Evolutionary conservation across 2,329 filamentous ascomycete genomes (phyloP).

Genomic region (Colletotrichum tropicale): DNA sequence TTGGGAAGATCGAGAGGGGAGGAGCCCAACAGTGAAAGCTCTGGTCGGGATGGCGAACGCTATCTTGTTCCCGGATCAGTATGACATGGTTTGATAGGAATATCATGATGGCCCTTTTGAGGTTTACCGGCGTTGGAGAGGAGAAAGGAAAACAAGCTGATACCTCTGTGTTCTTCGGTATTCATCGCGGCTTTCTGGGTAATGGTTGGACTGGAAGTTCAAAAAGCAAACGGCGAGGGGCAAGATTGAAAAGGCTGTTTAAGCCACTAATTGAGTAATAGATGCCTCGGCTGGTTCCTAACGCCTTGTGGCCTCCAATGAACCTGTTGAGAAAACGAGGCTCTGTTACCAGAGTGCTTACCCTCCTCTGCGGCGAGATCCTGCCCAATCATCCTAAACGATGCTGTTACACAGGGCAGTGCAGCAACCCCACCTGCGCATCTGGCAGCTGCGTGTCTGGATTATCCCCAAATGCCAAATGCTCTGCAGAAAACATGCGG

Average conservation of each 20-base stretch:
- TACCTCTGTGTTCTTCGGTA: background rate
- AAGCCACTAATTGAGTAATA: background rate
- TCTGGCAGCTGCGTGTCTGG: background rate
- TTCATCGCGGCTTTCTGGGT: background rate
- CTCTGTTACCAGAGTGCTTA: background rate
- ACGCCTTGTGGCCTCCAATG: background rate
- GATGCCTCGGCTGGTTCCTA: background rate
- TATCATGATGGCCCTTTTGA: background rate
- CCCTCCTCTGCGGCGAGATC: background rate
- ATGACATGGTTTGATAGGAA: conserved; percentile 27
- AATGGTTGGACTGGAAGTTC: background rate
- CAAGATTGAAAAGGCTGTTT: background rate
- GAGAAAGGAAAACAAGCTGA: background rate
- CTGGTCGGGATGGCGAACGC: conserved; percentile 41
- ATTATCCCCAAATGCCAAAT: background rate
- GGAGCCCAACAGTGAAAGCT: conserved; percentile 33
- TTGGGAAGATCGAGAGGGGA: conserved; percentile 42
- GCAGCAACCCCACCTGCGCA: background rate
- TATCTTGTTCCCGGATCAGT: conserved; percentile 45
- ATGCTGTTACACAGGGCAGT: background rate
- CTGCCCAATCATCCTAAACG: background rate
- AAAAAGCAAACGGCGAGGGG: background rate
- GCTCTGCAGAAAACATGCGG: background rate
- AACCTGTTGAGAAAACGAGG: background rate
- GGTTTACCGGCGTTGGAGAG: background rate